Conservation (phyloP, 768 basidiomycete species). For the Mycena metata region DNA sequence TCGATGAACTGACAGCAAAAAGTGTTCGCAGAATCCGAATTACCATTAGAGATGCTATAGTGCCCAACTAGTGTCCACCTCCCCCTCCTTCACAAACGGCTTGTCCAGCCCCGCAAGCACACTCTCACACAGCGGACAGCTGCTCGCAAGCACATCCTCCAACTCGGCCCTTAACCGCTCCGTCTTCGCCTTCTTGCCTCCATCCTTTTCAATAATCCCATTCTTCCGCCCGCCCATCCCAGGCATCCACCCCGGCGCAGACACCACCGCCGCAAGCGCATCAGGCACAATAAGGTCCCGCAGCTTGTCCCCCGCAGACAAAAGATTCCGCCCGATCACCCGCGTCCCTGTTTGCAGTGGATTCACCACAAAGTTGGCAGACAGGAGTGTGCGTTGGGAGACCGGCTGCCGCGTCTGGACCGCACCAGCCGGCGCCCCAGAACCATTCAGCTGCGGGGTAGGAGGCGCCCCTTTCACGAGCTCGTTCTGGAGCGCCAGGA, state of each 20-base stretch:
- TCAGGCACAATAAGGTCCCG: slow-evolving; percentile 96
- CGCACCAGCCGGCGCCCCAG: slow-evolving; percentile 43
- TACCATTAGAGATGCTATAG: slow-evolving; percentile 55
- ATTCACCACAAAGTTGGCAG: slow-evolving; percentile 76
- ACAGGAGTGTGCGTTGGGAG: slow-evolving; percentile 76
- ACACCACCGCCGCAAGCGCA: slow-evolving; percentile 87
- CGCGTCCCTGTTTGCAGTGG: slow-evolving; percentile 75
- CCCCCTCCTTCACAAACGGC: slow-evolving; percentile 86
- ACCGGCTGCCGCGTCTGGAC: slow-evolving; percentile 58
- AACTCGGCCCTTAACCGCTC: slow-evolving; percentile 86
- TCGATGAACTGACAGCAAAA: too few species aligned
- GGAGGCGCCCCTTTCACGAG: slow-evolving; percentile 69
- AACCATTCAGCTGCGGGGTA: slow-evolving; percentile 48
- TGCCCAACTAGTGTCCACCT: slow-evolving; percentile 84
- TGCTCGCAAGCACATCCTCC: slow-evolving; percentile 90
- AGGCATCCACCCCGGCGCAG: slow-evolving; percentile 83
- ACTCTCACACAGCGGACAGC: slow-evolving; percentile 94
- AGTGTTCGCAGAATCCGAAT: background rate
- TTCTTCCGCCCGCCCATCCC: slow-evolving; percentile 69
- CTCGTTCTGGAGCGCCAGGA: slow-evolving; percentile 88
- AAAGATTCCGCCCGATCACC: slow-evolving; percentile 81
- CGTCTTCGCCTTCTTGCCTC: slow-evolving; percentile 73
- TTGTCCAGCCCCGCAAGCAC: slow-evolving; percentile 89
- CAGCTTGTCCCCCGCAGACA: slow-evolving; percentile 90
- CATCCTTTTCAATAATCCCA: slow-evolving; percentile 61